phyloP scores from a whole-genome alignment of 495 filamentous ascomycete genomes.

The Copromyces sp. region DNA sequence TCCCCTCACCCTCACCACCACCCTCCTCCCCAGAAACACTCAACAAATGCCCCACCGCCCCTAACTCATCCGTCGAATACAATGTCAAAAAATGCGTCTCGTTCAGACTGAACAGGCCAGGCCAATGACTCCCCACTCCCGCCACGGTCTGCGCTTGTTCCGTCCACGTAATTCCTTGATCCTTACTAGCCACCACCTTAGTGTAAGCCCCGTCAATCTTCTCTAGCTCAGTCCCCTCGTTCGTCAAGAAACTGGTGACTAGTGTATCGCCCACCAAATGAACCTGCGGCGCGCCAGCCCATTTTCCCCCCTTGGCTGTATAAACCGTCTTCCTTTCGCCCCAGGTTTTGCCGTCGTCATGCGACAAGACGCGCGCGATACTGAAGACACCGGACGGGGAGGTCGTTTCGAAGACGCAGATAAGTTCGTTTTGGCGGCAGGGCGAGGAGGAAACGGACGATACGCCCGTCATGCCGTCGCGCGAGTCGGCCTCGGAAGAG shows the following conservation, averaged over 20 bases:
- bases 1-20: no score
- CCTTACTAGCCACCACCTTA: constrained; percentile 1
- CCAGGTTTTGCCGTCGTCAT: constrained; percentile 9
- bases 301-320: constrained; percentile 30
- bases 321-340: constrained; percentile 27
- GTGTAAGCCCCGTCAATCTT: constrained; percentile 17
- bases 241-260: constrained; percentile 51
- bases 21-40: background rate
- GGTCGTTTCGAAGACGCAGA: constrained; percentile 10
- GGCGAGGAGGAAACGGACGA: background rate
- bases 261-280: constrained; percentile 45
- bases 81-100: constrained; percentile 25
- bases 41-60: constrained; percentile 11
- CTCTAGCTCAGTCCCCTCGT: constrained; percentile 36
- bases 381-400: background rate
- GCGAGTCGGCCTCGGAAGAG: background rate
- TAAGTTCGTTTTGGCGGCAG: background rate
- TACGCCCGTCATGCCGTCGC: constrained; percentile 14
- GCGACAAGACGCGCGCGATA: background rate
- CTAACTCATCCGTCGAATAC: constrained; percentile 26
- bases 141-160: constrained; percentile 21
- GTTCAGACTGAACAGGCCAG: constrained; percentile 30
- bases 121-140: constrained; percentile 28
- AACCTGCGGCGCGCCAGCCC: constrained; percentile 51
- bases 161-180: constrained; percentile 3